Evolutionary conservation across 1,139 yeast species (phyloP).

Genomic region (Taphrina confusa): DNA sequence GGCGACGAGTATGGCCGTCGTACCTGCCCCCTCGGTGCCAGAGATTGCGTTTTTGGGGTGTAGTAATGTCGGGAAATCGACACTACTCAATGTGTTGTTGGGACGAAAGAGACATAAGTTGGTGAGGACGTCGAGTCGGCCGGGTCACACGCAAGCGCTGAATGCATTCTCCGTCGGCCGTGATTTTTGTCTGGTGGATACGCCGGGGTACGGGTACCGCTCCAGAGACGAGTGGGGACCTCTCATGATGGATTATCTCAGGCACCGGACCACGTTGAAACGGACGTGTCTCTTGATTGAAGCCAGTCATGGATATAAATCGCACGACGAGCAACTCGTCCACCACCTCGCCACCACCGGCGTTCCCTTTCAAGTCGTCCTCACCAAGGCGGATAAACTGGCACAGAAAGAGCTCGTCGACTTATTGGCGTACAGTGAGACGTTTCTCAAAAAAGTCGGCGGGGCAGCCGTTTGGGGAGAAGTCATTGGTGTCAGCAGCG

Average conservation of each 20-base stretch:
- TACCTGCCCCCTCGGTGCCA: conserved; percentile 7
- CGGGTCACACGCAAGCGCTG: conserved; percentile 29
- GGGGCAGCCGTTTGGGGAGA: conserved; percentile 18
- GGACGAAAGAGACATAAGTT: conserved; percentile 5
- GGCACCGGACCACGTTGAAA: neutral
- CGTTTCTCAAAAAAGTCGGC: conserved; percentile 10
- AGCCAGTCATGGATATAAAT: conserved; percentile 25
- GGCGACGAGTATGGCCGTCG: neutral
- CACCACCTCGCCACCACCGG: conserved; percentile 12
- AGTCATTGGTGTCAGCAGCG: conserved; percentile 16
- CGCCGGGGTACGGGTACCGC: conserved; percentile 33
- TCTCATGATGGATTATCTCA: conserved; percentile 10
- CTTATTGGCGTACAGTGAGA: conserved; percentile 7
- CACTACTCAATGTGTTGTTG: conserved; percentile 23
- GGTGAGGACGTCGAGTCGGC: conserved; percentile 26
- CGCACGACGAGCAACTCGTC: conserved; percentile 14
- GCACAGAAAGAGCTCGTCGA: neutral
- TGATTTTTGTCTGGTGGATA: conserved; percentile 16
- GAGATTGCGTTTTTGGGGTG: conserved; percentile 31
- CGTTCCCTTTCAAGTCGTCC: conserved; percentile 27
- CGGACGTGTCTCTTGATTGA: conserved; percentile 28
- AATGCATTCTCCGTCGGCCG: conserved; percentile 31
- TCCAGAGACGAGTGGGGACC: conserved; percentile 19
- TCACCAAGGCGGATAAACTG: conserved; percentile 26
- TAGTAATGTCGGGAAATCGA: conserved; percentile 30